These are phyloP conservation scores for Cubamyces lactineus DNA, from an alignment of 768 basidiomycete genomes.

Conservation along the genomic window DNA sequence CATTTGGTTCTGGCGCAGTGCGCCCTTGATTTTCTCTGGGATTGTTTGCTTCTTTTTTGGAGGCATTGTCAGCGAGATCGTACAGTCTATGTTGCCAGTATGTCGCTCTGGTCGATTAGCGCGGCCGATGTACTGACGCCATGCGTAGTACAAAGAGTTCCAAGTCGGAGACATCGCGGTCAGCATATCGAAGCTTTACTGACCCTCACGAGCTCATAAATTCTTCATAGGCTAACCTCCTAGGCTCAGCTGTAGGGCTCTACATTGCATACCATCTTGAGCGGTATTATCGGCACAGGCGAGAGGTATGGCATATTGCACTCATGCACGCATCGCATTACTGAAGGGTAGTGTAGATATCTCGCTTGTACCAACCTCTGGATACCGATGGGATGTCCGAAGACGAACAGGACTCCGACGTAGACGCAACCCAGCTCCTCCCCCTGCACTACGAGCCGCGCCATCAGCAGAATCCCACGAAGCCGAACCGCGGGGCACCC, in stretches of 20 bases:
- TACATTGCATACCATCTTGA: conserved; percentile 70
- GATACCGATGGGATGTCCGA: conserved; percentile 45
- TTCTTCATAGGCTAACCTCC: conserved; percentile 66
- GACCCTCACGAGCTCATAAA: not conserved
- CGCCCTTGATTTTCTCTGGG: conserved; percentile 66
- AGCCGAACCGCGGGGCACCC: conserved; percentile 12
- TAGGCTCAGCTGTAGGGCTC: conserved; percentile 73
- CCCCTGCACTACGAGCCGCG: conserved; percentile 46
- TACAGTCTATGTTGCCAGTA: conserved; percentile 78
- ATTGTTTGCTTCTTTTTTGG: conserved; percentile 80
- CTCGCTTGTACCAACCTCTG: conserved; percentile 77
- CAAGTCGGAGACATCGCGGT: conserved; percentile 76
- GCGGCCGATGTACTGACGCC: not conserved
- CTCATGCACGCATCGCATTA: not conserved
- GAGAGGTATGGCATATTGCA: conserved; percentile 57
- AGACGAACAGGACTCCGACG: conserved; percentile 59
- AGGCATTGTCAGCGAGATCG: conserved; percentile 79
- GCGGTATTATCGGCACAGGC: conserved; percentile 73
- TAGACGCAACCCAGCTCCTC: conserved; percentile 59
- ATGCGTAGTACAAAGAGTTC: conserved; percentile 65
- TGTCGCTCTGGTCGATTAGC: conserved; percentile 21
- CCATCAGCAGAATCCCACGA: conserved; percentile 19
- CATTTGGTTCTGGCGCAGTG: conserved; percentile 87
- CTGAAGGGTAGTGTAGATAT: conserved; percentile 52
- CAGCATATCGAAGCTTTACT: conserved; percentile 27